Base-by-base conservation (phyloP, 306 rosid species). In the Inga laurina region DNA sequence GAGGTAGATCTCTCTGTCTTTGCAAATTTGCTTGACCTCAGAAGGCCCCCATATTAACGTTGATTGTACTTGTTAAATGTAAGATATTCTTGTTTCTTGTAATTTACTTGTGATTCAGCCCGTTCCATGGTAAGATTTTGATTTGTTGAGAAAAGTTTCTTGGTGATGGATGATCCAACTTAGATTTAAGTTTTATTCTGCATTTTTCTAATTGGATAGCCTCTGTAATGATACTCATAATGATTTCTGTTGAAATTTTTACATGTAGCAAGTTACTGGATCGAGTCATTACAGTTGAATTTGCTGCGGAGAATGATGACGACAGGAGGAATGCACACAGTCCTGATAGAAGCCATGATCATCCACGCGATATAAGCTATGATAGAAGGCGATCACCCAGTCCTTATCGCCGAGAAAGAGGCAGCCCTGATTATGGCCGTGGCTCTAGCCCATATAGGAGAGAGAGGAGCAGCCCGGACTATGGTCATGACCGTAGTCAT, bases 351-450 rank as follows among this genome's bases (percentile, higher is more conserved):
- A 84, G 89, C 66, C 92, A 82, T 62, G 98, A 90, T 82, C 91
- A 88, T 62, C 89, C 89, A 32, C 90, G 83, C 4, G 95, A 94
- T 75, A 90, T 94, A 82, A 86, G 94, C 34, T 90, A 84, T 54
- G 95, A 93, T 76, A 96, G 94, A 82, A 91, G 95, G 54, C 93
- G 97, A 52, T 97, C 99, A 71, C 97, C 92, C 39, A 97, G 97
- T 84, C 99, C 99, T 24, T 91, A 88, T 84, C 88, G 81, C 77
- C 86, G 95, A 82, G 99, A 92, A 90, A 87, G 98, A 84, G 99
- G 91, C 21, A 97, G 99, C 86, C 99, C 99, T 79, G 98, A 97
- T 88, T 94, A 97, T 87, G 99, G 99, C 27, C 97, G 88, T 79
- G 99, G 93, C 10, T 16, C 93, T 69, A 90, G 93, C 82, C 91